These are phyloP conservation scores for Picea sitchensis DNA, from an alignment of 75 land plant genomes.

Conservation along the genomic window DNA sequence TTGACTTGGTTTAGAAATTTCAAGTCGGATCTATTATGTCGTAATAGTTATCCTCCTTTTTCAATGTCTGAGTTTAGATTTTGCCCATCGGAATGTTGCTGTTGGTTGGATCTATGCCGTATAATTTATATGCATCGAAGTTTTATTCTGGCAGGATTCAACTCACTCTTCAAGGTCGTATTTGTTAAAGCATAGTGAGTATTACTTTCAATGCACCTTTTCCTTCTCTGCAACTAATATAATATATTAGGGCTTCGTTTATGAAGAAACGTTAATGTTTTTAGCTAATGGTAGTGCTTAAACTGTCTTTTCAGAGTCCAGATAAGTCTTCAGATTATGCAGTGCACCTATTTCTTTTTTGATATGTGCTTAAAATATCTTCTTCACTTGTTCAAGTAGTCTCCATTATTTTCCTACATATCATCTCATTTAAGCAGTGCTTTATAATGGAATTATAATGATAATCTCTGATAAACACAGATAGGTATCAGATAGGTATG, in stretches of 20 bases:
- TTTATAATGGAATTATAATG: background rate
- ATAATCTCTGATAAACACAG: no score
- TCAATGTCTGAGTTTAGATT: background rate
- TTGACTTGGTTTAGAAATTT: background rate
- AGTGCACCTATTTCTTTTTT: background rate
- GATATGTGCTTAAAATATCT: background rate
- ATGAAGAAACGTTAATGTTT: background rate
- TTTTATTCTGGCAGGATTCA: background rate
- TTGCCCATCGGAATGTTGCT: background rate
- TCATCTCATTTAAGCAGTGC: background rate
- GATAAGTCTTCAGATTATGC: background rate
- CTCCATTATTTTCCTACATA: background rate
- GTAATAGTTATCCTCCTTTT: background rate
- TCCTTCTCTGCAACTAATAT: background rate
- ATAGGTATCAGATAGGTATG: background rate
- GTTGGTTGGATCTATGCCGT: background rate
- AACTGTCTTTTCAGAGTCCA: background rate
- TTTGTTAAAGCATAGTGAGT: background rate
- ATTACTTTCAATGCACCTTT: background rate
- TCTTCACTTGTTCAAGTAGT: background rate
- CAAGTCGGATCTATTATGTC: background rate
- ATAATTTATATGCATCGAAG: background rate
- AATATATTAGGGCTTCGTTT: background rate
- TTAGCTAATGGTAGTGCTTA: background rate
- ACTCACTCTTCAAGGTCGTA: background rate